phyloP scores from a whole-genome alignment of 1,139 yeast genomes.

The Scheffersomyces cryptocercus region DNA sequence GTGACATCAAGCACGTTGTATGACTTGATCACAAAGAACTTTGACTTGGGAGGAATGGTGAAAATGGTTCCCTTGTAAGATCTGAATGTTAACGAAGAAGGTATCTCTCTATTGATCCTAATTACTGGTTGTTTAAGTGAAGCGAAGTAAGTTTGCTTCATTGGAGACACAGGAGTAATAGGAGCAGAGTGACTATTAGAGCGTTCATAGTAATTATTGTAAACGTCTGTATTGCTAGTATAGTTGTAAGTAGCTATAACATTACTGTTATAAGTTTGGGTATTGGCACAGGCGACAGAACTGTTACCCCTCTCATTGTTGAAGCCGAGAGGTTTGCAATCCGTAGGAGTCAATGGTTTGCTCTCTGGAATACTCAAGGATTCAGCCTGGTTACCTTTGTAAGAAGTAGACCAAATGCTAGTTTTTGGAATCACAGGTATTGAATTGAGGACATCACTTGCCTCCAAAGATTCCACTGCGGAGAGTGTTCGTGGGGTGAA shows the following conservation, averaged over 20 bases:
- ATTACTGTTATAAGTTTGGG: background rate
- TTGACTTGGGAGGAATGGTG: conserved; percentile 23
- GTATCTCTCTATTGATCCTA: background rate
- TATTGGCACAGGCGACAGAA: background rate
- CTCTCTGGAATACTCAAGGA: background rate
- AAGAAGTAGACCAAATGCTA: conserved; percentile 26
- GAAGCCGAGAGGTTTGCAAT: background rate
- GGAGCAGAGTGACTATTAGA: background rate
- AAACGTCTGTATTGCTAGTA: background rate
- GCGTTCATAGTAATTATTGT: too few species aligned
- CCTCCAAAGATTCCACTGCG: conserved; percentile 16
- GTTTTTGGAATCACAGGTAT: conserved; percentile 12
- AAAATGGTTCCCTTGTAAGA: conserved; percentile 22
- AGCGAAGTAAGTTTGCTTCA: background rate
- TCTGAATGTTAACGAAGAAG: conserved; percentile 14
- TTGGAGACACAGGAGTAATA: background rate
- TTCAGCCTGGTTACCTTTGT: conserved; percentile 1
- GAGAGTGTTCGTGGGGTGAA: conserved; percentile 23
- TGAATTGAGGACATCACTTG: conserved; percentile 2
- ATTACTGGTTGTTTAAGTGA: background rate
- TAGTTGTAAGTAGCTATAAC: background rate
- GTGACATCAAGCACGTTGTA: conserved; percentile 49
- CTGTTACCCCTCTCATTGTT: background rate
- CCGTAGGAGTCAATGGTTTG: background rate
- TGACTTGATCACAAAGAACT: conserved; percentile 60